Conservation (phyloP, 441 rosid genomes). For the Populus hybrid region DNA sequence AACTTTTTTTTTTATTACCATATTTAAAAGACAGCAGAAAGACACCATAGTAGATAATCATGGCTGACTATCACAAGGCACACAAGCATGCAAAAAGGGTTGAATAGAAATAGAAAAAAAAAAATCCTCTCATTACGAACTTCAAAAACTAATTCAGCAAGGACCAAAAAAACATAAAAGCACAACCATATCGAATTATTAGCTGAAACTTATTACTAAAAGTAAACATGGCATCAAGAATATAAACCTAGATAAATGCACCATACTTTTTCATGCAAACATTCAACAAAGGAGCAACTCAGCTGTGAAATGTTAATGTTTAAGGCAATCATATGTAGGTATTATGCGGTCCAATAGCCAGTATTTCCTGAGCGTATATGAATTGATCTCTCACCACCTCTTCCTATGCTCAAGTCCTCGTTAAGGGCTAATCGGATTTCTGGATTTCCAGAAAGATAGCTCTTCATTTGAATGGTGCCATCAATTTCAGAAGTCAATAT, state of each 20-base stretch:
- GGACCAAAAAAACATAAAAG: neutral
- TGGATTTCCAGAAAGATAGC: constrained; percentile 91
- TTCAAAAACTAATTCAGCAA: neutral
- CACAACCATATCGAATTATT: neutral
- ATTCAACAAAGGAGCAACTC: neutral
- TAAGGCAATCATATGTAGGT: neutral
- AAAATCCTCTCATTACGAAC: neutral
- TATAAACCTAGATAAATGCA: neutral
- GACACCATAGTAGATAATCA: neutral
- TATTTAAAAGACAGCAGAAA: neutral
- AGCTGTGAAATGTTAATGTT: neutral
- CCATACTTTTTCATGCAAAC: neutral
- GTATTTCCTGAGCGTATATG: constrained; percentile 43
- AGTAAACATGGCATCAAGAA: neutral
- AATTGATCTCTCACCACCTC: constrained; percentile 73
- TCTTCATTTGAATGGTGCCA: constrained; percentile 99
- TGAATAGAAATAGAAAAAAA: neutral
- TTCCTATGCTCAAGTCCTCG: constrained; percentile 86
- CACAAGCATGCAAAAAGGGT: neutral
- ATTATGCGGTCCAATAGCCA: neutral
- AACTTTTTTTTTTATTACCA: neutral
- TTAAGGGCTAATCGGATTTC: constrained; percentile 96
- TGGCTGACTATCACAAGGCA: neutral
- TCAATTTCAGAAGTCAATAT: constrained; percentile 95
- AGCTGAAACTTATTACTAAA: neutral